Conservation (phyloP, 768 basidiomycete species). For the Saitozyma podzolica region DNA sequence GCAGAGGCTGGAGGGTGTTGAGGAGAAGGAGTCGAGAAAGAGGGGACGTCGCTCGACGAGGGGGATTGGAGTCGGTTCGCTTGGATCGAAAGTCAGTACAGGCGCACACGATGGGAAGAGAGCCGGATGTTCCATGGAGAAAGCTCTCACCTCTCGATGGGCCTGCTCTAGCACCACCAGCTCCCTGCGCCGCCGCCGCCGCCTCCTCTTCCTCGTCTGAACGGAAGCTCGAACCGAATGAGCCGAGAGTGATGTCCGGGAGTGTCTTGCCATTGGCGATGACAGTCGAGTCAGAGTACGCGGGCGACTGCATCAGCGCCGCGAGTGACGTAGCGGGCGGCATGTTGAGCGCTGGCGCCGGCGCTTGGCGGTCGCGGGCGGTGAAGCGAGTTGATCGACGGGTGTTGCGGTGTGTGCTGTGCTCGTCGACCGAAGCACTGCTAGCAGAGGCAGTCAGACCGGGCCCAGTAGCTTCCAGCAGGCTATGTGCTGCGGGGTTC, state of each 20-base stretch:
- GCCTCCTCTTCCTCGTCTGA: constrained; percentile 40
- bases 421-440: no score
- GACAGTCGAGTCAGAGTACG: constrained; percentile 35
- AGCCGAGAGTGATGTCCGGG: constrained; percentile 44
- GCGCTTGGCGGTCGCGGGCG: neutral
- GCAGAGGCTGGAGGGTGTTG: constrained; percentile 23
- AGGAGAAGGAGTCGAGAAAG: constrained; percentile 25
- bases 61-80: no score
- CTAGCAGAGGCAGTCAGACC: neutral
- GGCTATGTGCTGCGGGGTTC: neutral
- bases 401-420: neutral
- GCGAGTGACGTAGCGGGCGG: constrained; percentile 21
- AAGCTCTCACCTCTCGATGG: constrained; percentile 2
- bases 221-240: constrained; percentile 42
- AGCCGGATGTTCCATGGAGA: no score
- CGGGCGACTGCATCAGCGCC: constrained; percentile 38
- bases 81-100: no score
- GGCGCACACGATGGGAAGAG: no score
- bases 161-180: constrained; percentile 7
- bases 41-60: no score
- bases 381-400: neutral
- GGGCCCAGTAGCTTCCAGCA: no score
- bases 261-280: constrained; percentile 38
- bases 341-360: constrained; percentile 2
- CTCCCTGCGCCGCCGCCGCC: constrained; percentile 5